Evolutionary conservation across 2,329 filamentous ascomycete genomes (phyloP).

Genomic region (Colletotrichum spinosum): DNA sequence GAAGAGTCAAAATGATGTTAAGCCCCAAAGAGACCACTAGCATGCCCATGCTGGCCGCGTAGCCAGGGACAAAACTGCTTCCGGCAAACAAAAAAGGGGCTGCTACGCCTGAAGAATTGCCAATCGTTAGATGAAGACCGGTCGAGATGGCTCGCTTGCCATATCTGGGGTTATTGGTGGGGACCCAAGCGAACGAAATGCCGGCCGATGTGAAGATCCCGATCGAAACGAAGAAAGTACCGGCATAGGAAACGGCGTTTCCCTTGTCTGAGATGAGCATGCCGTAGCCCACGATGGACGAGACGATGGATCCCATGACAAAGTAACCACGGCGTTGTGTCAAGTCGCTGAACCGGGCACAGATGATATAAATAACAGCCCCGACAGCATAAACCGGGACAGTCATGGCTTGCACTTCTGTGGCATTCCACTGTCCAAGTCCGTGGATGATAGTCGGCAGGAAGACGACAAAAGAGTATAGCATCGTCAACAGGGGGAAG

Average conservation of each 20-base stretch:
- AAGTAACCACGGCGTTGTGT: constrained; percentile 41
- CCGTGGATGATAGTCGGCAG: constrained; percentile 66
- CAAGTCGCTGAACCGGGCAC: constrained; percentile 62
- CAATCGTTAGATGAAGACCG: constrained; percentile 34
- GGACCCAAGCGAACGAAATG: constrained; percentile 36
- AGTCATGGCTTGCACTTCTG: constrained; percentile 74
- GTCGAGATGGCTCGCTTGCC: constrained; percentile 36
- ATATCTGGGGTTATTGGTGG: constrained; percentile 34
- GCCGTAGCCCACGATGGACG: constrained; percentile 23
- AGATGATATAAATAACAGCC: constrained; percentile 68
- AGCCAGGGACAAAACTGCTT: constrained; percentile 59
- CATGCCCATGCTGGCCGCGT: constrained; percentile 63
- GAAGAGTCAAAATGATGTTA: constrained; percentile 42
- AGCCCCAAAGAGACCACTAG: constrained; percentile 49
- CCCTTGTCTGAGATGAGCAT: constrained; percentile 24
- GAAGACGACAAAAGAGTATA: constrained; percentile 48
- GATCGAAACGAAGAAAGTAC: constrained; percentile 66
- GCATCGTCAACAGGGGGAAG: constrained; percentile 48
- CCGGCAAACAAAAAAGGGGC: constrained; percentile 67
- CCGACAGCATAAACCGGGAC: constrained; percentile 76
- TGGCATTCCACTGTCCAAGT: constrained; percentile 66
- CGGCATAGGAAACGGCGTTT: constrained; percentile 38
- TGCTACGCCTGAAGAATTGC: constrained; percentile 66
- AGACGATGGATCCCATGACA: constrained; percentile 15
- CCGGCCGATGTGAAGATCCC: constrained; percentile 33